Base-by-base conservation (phyloP, 331 rosid genomes). In the Malus hybrid region DNA sequence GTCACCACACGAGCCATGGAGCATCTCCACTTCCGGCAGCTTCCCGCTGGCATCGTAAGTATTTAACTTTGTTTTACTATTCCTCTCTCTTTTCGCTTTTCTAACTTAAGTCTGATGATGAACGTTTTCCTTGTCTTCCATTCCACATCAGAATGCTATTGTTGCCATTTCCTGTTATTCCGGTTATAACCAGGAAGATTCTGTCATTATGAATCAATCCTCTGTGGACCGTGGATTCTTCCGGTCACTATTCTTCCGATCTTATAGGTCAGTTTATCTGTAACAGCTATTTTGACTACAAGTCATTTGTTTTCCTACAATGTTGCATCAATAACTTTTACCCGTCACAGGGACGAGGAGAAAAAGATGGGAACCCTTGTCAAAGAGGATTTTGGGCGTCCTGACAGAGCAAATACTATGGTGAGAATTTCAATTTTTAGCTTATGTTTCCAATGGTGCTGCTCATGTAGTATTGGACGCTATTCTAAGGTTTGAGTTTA, bases 1-100 rank as follows among this genome's bases (percentile, higher is more conserved):
- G 99, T 95, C 66, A 95, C 99, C 32, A 95, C 99, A 20, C 85
- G 99, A 83, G 99, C 99, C 50, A 95, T 95, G 99, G 99, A 92
- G 82, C 99, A 95, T 81, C 99, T 95, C 66, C 99, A 95, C 84
- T 95, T 95, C 71, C 87, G 99, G 87, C 99, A 95, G 86, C 97
- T 95, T 76, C 99, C 99, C 11, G 99, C 99, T 54, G 99, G 99
- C 83, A 95, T 95, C 87, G 99, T 95, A 92, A 83, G 64, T 80
- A 36, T 22, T 18, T 42, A 8, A 46, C 70, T 36, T 62, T 48
- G n/a, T 66, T 31, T 24, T 54, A 11, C 46, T 10, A 32, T 65
- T 1, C 34, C 20, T 55, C 48, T 63, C 56, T 19, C 20, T 56
- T 36, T 36, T 36, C 1, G 44, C 44, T 8, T 36, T 28, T 50